These are phyloP conservation scores for Hypoxylon sp. DNA, from an alignment of 2,329 filamentous ascomycete genomes.

Conservation along the genomic window DNA sequence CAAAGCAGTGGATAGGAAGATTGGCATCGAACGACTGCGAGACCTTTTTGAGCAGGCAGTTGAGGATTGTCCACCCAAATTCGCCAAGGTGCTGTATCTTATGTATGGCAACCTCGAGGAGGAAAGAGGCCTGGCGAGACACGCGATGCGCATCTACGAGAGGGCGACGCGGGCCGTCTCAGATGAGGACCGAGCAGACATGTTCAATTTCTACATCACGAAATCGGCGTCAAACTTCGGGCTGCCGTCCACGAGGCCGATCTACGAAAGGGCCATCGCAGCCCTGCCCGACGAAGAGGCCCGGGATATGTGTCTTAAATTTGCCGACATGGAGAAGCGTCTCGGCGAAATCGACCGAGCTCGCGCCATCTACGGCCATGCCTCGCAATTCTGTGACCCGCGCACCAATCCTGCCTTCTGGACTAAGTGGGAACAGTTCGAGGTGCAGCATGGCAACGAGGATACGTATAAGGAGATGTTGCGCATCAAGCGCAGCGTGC, in stretches of 20 bases:
- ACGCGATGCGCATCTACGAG: slow-evolving; percentile 99
- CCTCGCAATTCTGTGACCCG: slow-evolving; percentile 96
- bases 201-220: slow-evolving; percentile 99
- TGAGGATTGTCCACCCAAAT: slow-evolving; percentile 93
- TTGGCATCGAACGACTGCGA: slow-evolving; percentile 91
- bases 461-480: slow-evolving; percentile 99
- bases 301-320: slow-evolving; percentile 98
- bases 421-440: slow-evolving; percentile 97
- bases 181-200: slow-evolving; percentile 93
- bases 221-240: slow-evolving; percentile 99
- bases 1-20: slow-evolving; percentile 96
- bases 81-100: slow-evolving; percentile 94
- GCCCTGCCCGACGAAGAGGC: slow-evolving; percentile 94
- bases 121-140: slow-evolving; percentile 90
- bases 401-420: slow-evolving; percentile 91
- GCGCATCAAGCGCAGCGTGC: slow-evolving; percentile 95
- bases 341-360: slow-evolving; percentile 95
- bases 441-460: slow-evolving; percentile 97
- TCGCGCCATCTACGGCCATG: slow-evolving; percentile 94
- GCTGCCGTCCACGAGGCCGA: slow-evolving; percentile 90
- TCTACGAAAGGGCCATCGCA: slow-evolving; percentile 95
- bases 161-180: slow-evolving; percentile 93
- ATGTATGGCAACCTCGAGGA: slow-evolving; percentile 99
- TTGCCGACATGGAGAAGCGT: slow-evolving; percentile 94
- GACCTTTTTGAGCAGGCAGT: slow-evolving; percentile 98